These are phyloP conservation scores for Dactylellina cionopaga DNA, from an alignment of 2,329 filamentous ascomycete genomes.

Conservation along the genomic window DNA sequence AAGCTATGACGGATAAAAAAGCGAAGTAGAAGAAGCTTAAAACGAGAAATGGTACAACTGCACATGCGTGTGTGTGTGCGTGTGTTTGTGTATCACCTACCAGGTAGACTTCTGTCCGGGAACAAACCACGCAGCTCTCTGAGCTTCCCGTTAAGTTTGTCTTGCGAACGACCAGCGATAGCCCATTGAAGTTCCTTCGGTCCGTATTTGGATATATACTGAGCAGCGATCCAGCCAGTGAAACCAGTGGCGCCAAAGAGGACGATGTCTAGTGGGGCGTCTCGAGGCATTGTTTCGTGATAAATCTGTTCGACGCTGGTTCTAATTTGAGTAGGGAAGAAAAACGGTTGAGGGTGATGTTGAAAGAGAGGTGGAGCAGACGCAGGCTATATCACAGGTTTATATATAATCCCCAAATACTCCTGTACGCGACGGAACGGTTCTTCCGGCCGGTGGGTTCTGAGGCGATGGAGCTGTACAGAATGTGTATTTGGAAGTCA, in stretches of 20 bases:
- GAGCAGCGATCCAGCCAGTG: conserved; percentile 79
- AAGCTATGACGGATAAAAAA: too few relatives aligned
- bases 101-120: conserved; percentile 75
- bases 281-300: conserved; percentile 27
- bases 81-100: conserved; percentile 62
- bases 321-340: too few relatives aligned
- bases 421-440: too few relatives aligned
- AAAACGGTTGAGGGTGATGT: neutral
- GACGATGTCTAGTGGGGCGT: conserved; percentile 65
- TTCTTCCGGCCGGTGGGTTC: too few relatives aligned
- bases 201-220: conserved; percentile 76
- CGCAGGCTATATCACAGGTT: too few relatives aligned
- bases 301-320: neutral
- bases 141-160: conserved; percentile 76
- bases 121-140: conserved; percentile 74
- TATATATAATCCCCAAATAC: too few relatives aligned
- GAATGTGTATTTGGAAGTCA: too few relatives aligned
- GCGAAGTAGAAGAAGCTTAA: too few relatives aligned
- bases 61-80: neutral
- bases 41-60: conserved; percentile 30
- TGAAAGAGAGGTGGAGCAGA: neutral
- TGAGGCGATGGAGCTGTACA: too few relatives aligned
- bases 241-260: conserved; percentile 80
- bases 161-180: conserved; percentile 80
- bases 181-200: conserved; percentile 87